Evolutionary conservation across 257 asterid species (phyloP).

Genomic region (Solanum boliviense): DNA sequence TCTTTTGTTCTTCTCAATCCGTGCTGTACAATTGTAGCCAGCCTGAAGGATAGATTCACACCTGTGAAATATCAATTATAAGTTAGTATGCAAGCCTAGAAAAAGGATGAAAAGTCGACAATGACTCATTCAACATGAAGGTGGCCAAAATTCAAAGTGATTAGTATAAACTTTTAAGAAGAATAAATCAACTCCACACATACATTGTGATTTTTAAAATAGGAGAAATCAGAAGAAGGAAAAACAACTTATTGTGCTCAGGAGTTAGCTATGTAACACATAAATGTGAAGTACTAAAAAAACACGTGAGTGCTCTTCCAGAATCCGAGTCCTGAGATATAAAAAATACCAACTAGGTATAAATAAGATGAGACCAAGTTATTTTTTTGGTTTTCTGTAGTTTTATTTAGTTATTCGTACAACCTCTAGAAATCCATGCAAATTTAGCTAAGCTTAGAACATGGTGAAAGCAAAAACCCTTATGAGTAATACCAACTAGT

Average conservation of each 20-base stretch:
- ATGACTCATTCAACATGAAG: too few species aligned
- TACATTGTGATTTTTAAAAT: too few species aligned
- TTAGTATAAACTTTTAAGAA: too few species aligned
- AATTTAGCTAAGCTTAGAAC: neutral
- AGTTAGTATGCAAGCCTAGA: neutral
- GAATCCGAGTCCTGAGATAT: neutral
- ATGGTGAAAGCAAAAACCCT: neutral
- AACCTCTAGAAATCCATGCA: neutral
- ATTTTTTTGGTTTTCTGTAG: neutral
- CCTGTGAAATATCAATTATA: slow-evolving; percentile 23
- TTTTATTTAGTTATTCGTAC: neutral
- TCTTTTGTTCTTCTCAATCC: slow-evolving; percentile 41
- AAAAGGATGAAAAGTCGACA: too few species aligned
- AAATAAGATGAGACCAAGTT: neutral
- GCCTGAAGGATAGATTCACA: slow-evolving; percentile 68
- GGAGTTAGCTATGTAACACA: neutral
- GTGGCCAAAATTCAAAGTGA: too few species aligned
- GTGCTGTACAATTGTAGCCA: slow-evolving; percentile 50
- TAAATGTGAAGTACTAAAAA: neutral
- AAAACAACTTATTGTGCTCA: neutral
- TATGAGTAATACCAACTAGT: neutral
- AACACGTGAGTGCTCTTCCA: neutral
- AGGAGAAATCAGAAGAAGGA: neutral
- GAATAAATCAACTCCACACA: too few species aligned
- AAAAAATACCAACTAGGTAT: neutral